Evolutionary conservation across 192 early-diverging fungal species (phyloP).

Genomic region (Coemansia sp.): DNA sequence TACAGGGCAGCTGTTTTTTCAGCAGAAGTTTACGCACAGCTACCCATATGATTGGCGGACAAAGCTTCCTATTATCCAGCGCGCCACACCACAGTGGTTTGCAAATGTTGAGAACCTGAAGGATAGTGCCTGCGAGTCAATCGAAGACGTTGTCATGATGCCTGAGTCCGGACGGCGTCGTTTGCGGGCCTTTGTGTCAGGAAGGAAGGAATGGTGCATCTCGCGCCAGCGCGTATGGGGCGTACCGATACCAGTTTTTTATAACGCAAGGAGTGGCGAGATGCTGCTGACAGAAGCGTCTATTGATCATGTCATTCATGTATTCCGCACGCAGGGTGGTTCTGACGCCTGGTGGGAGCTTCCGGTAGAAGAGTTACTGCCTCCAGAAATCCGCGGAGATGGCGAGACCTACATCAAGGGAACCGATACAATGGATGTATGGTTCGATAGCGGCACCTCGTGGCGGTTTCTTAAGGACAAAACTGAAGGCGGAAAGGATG

Average conservation of each 20-base stretch:
- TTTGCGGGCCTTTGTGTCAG: slow-evolving; percentile 63
- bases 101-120: slow-evolving; percentile 67
- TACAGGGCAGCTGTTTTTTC: slow-evolving; percentile 47
- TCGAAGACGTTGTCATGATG: slow-evolving; percentile 58
- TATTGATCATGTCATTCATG: slow-evolving; percentile 63
- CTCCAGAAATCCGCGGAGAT: slow-evolving; percentile 56
- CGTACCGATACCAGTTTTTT: slow-evolving; percentile 77
- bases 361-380: slow-evolving; percentile 63
- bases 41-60: slow-evolving; percentile 87
- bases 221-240: slow-evolving; percentile 82
- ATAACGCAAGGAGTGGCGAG: slow-evolving; percentile 60
- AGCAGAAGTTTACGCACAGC: slow-evolving; percentile 63
- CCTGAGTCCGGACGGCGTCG: slow-evolving; percentile 61
- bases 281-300: slow-evolving; percentile 65
- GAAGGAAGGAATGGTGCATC: slow-evolving; percentile 80
- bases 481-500: slow-evolving; percentile 26
- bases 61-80: slow-evolving; percentile 73
- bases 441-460: slow-evolving; percentile 81
- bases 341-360: slow-evolving; percentile 73
- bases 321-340: slow-evolving; percentile 58
- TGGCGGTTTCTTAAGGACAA: slow-evolving; percentile 65
- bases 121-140: slow-evolving; percentile 58
- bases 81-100: slow-evolving; percentile 85
- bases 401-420: slow-evolving; percentile 63
- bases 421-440: slow-evolving; percentile 84